Evolutionary conservation across 2,329 filamentous ascomycete genomes (phyloP), one percentile per base, ranked within the genome.

Genomic region (Lithohypha guttulata): DNA sequence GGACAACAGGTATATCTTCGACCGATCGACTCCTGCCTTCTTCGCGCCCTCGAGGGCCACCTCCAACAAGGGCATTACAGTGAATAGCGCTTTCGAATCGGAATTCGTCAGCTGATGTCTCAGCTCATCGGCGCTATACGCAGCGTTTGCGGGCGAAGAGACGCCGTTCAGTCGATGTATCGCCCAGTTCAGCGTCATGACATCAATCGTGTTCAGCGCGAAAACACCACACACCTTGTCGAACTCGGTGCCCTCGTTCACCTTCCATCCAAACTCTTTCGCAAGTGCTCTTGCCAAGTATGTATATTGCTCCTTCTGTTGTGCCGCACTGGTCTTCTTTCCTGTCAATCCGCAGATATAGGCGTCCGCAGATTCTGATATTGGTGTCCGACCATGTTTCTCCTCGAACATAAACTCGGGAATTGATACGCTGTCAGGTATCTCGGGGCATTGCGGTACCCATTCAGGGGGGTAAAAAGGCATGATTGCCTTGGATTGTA

Each of bases 161-260:
- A 89, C 70, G 44, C 81, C 84, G n/a, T 77, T 77, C 10, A 87
- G 62, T 41, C 79, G 71, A 56, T 89, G 84, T 11, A 82, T 70
- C 2, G 83, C 79, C 70, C 82, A 84, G 26, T 73, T 74, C 20
- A 85, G 61, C 3, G 81, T 75, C 44, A 86, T 62, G 38, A 80
- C 84, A 59, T 91, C 83, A 46, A 91, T 76, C 74, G 83, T 84
- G 56, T 93, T 93, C 43, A 86, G 60, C n/a, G 79, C 79, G 61
- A 84, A 93, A 19, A 87, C 65, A 3, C 69, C 79, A 33, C 84
- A 65, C 17, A 87, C 81, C 58, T 86, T 85, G 53, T 91, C 83
- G 79, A 80, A 91, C 56, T 87, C 81, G 0, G 75, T 74, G 9
- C 80, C 83, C 41, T 75, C 59, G 49, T 83, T 79, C 6, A 80